A percentile compares a stretch with the other conserved stretches of the same genome.
These are phyloP conservation scores for Nakataea oryzae DNA, from an alignment of 2,329 filamentous ascomycete genomes.

Conservation along the genomic window DNA sequence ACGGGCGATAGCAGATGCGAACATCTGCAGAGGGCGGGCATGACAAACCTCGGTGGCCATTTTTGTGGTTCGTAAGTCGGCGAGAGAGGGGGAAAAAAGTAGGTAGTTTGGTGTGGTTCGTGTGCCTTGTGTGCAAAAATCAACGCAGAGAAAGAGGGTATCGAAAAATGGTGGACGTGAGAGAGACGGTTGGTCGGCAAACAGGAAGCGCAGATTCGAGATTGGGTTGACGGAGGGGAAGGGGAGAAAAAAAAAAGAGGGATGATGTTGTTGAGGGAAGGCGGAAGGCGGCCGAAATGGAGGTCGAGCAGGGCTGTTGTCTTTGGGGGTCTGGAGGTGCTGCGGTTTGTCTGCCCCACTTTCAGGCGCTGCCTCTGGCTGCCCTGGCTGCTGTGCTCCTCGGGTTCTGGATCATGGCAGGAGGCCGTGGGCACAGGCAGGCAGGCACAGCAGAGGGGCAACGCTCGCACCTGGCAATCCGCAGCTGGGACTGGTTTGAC, in stretches of 20 bases:
- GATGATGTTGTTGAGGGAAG: slow-evolving; percentile 6
- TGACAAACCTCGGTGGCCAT: slow-evolving; percentile 8
- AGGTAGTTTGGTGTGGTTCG: not conserved
- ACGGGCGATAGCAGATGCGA: not conserved
- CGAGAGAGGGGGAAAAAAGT: not conserved
- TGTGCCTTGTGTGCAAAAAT: not conserved
- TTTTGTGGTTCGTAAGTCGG: not conserved
- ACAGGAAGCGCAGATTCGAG: not conserved
- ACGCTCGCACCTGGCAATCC: too few species aligned
- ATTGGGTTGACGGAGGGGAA: slow-evolving; percentile 1
- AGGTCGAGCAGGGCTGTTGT: slow-evolving; percentile 2
- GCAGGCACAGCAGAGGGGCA: too few species aligned
- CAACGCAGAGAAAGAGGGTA: slow-evolving; percentile 4
- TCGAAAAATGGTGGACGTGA: not conserved
- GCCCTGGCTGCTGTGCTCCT: too few species aligned
- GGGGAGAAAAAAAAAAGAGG: slow-evolving; percentile 2
- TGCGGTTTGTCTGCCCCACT: too few species aligned
- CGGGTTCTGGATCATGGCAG: too few species aligned
- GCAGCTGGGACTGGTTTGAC: too few species aligned
- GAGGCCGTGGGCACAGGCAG: too few species aligned
- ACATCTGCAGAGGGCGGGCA: slow-evolving; percentile 7
- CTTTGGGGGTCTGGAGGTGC: too few species aligned
- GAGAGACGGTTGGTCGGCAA: slow-evolving; percentile 1
- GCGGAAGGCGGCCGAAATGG: slow-evolving; percentile 4
- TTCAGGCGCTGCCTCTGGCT: too few species aligned